Evolutionary conservation across 768 basidiomycete genomes (phyloP).

Genomic region (Leucogyrophana mollusca): DNA sequence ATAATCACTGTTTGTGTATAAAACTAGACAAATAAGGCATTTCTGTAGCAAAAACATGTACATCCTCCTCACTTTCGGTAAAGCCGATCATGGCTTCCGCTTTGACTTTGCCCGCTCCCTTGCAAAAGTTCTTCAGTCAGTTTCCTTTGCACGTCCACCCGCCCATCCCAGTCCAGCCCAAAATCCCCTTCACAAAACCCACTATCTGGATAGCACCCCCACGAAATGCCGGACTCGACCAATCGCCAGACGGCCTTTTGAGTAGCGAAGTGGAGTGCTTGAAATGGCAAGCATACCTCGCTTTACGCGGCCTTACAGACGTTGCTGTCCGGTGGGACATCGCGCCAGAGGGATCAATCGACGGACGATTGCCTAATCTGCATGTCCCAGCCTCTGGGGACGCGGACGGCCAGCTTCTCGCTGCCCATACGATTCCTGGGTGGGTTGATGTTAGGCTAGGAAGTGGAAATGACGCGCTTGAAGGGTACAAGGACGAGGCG

Average conservation of each 20-base stretch:
- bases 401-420: conserved; percentile 48
- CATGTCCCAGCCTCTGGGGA: conserved; percentile 46
- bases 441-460: conserved; percentile 65
- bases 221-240: conserved; percentile 5
- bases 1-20: no score
- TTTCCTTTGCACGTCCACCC: conserved; percentile 63
- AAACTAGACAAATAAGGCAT: no score
- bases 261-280: conserved; percentile 83
- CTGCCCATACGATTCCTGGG: conserved; percentile 65
- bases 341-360: conserved; percentile 65
- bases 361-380: conserved; percentile 67
- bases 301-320: conserved; percentile 50
- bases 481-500: conserved; percentile 63
- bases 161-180: conserved; percentile 30
- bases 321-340: conserved; percentile 69
- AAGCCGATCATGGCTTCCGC: conserved; percentile 6
- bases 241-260: conserved; percentile 34
- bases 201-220: conserved; percentile 71
- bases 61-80: no score
- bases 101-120: conserved; percentile 33
- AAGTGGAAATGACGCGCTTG: conserved; percentile 43
- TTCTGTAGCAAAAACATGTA: no score
- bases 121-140: conserved; percentile 51
- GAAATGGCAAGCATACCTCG: conserved; percentile 85
- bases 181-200: conserved; percentile 30